Evolutionary conservation across 148 eudicot species (phyloP).

Genomic region (Pouteria glomerata): DNA sequence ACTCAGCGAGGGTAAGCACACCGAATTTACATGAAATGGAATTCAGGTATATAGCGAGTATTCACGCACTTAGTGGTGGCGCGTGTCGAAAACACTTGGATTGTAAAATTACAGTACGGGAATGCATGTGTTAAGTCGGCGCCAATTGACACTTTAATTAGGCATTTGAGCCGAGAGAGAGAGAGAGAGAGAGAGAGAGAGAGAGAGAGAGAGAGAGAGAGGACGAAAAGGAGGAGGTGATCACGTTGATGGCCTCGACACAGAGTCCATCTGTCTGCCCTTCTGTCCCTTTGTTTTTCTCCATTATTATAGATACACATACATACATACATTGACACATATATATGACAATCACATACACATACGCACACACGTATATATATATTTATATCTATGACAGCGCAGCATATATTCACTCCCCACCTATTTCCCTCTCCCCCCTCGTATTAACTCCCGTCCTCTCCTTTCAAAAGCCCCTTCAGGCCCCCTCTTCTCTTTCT

Average conservation of each 20-base stretch:
- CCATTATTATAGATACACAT: constrained; percentile 12
- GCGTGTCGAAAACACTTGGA: neutral
- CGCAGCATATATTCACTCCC: neutral
- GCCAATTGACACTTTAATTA: too few species aligned
- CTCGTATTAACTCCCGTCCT: constrained; percentile 1
- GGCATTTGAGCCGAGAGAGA: too few species aligned
- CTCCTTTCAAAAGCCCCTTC: too few species aligned
- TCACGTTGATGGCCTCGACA: constrained; percentile 28
- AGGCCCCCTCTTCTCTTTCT: neutral
- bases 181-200: too few species aligned
- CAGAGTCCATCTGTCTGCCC: constrained; percentile 31
- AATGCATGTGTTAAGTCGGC: neutral
- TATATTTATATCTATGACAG: neutral
- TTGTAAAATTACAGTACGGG: neutral
- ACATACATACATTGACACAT: neutral
- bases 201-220: neutral
- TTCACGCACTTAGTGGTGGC: too few species aligned
- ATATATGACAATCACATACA: neutral
- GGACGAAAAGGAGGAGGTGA: constrained; percentile 6
- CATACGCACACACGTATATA: neutral
- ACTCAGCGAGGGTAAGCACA: too few species aligned
- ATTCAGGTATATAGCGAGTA: too few species aligned
- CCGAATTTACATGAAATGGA: too few species aligned
- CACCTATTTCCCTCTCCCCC: neutral
- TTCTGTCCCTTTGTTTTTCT: constrained; percentile 23